Conservation (phyloP, 768 basidiomycete genomes). For the Kwoniella sp. region DNA sequence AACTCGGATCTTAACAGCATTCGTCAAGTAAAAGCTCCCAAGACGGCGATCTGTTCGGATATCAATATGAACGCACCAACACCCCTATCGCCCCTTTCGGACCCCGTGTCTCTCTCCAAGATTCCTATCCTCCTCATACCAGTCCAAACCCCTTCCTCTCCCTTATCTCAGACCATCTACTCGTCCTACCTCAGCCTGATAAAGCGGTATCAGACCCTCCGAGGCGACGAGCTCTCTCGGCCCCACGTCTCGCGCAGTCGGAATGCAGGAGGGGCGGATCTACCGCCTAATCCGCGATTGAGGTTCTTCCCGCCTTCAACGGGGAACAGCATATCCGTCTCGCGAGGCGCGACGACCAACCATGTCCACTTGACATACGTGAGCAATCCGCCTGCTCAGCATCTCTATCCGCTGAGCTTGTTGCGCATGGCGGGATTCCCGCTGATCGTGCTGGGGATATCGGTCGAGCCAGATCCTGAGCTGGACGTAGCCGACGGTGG, state of each 20-base stretch:
- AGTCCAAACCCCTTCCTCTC: slow-evolving; percentile 64
- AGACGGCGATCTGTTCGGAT: not conserved
- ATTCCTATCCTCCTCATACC: slow-evolving; percentile 83
- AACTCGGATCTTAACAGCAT: too few species aligned
- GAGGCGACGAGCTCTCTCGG: slow-evolving; percentile 59
- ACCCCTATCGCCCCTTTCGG: slow-evolving; percentile 36
- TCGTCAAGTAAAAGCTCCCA: too few species aligned
- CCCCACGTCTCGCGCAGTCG: slow-evolving; percentile 65
- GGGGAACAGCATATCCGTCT: slow-evolving; percentile 55
- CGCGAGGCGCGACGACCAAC: slow-evolving; percentile 63
- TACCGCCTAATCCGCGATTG: slow-evolving; percentile 27
- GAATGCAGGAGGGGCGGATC: not conserved
- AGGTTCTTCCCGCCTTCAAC: slow-evolving; percentile 82
- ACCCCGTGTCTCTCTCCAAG: slow-evolving; percentile 70
- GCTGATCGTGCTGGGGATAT: slow-evolving; percentile 81
- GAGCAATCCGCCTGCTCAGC: slow-evolving; percentile 71
- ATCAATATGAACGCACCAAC: slow-evolving; percentile 23
- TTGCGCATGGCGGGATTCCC: slow-evolving; percentile 71
- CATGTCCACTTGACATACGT: slow-evolving; percentile 78
- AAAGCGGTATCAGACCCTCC: slow-evolving; percentile 78
- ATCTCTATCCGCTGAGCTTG: slow-evolving; percentile 70
- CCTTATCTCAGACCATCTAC: slow-evolving; percentile 67
- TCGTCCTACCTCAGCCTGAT: slow-evolving; percentile 76
- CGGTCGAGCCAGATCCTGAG: slow-evolving; percentile 64
- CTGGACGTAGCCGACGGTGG: slow-evolving; percentile 29